phyloP scores from a whole-genome alignment of 495 filamentous ascomycete species.

The Neurospora sp. region DNA sequence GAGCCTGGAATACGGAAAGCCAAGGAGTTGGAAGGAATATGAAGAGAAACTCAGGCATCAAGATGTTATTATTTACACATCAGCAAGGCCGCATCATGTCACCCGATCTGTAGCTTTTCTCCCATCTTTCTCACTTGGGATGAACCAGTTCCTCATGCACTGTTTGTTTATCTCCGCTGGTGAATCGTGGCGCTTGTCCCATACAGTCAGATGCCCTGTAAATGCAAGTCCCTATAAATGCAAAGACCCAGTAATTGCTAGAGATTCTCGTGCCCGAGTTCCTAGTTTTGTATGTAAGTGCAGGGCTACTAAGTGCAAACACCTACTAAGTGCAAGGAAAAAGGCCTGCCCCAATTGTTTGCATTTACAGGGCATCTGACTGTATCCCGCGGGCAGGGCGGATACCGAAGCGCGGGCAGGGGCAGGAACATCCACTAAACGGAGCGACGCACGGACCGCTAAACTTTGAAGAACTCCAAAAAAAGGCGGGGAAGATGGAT shows the following conservation, averaged over 20 bases:
- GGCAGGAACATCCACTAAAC: background rate
- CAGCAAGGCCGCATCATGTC: background rate
- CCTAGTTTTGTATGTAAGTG: too few relatives aligned
- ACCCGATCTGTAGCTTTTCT: background rate
- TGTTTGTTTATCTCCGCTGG: background rate
- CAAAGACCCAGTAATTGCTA: too few relatives aligned
- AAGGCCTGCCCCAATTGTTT: too few relatives aligned
- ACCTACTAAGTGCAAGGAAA: too few relatives aligned
- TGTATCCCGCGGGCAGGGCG: background rate
- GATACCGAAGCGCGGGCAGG: background rate
- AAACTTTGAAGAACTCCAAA: background rate
- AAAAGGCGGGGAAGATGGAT: background rate
- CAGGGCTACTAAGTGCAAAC: too few relatives aligned
- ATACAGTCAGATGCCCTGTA: too few relatives aligned
- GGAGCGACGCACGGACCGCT: background rate
- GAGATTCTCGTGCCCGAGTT: too few relatives aligned
- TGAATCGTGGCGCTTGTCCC: background rate
- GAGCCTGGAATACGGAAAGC: background rate
- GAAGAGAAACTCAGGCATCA: too few relatives aligned
- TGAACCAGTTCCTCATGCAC: background rate
- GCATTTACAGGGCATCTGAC: too few relatives aligned
- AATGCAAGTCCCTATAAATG: too few relatives aligned
- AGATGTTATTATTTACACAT: background rate
- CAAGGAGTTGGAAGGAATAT: background rate
- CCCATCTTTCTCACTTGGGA: background rate